Evolutionary conservation across 495 filamentous ascomycete species (phyloP).

Genomic region (Penicillium angulare): DNA sequence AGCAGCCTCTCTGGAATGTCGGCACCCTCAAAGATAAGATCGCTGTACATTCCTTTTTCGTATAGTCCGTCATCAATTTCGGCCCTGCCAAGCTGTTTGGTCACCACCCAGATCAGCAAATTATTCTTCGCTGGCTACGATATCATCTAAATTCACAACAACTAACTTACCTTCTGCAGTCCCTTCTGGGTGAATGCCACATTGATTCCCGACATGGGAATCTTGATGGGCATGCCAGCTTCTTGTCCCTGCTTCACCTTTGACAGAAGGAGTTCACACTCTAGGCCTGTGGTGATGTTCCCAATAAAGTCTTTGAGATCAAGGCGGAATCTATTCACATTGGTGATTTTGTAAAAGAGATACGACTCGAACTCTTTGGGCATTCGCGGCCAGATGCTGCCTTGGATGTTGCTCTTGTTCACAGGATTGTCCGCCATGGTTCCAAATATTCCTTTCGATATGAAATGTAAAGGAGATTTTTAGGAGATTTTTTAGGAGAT

Average conservation of each 20-base stretch:
- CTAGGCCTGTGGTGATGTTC: conserved; percentile 1
- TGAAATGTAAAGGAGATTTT: not conserved
- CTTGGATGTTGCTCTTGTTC: conserved; percentile 12
- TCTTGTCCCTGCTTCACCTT: not conserved
- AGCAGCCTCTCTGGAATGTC: conserved; percentile 2
- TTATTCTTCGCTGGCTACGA: not conserved
- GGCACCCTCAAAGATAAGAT: conserved; percentile 10
- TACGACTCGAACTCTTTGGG: conserved; percentile 14
- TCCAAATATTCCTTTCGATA: no score
- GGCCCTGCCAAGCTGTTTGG: not conserved
- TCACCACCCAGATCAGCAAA: not conserved
- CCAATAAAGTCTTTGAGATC: not conserved
- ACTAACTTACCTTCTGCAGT: not conserved
- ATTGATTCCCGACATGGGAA: conserved; percentile 1
- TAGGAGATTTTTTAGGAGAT: no score
- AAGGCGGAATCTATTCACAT: not conserved
- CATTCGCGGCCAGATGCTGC: conserved; percentile 17
- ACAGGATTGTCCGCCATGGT: not conserved
- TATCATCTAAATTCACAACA: not conserved
- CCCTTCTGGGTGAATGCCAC: conserved; percentile 3
- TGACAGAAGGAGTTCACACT: not conserved
- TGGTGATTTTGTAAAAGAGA: conserved; percentile 13
- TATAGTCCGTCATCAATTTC: conserved; percentile 1
- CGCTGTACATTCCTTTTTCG: conserved; percentile 12
- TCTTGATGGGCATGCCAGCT: not conserved